A percentile compares a stretch with the other conserved stretches of the same genome.
Conservation (phyloP, 228 moss, liverwort and hornwort genomes). For the Sphagnum magellanicum region DNA sequence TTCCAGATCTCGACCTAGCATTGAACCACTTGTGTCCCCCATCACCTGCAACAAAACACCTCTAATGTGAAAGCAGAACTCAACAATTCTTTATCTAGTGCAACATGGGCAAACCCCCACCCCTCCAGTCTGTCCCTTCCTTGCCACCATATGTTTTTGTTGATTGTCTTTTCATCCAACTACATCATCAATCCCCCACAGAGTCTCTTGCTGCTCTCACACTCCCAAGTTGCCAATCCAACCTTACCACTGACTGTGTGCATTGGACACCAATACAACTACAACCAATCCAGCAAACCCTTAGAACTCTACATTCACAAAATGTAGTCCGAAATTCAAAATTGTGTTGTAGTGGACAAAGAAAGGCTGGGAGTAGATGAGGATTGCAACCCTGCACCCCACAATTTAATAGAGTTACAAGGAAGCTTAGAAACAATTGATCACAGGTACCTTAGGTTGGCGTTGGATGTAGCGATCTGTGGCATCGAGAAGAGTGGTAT, state of each 20-base stretch:
- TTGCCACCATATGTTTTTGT: neutral
- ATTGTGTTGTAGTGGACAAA: neutral
- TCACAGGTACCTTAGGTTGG: constrained; percentile 77
- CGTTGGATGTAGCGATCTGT: constrained; percentile 83
- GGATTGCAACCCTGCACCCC: neutral
- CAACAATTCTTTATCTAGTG: neutral
- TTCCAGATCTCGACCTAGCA: constrained; percentile 94
- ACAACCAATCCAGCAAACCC: neutral
- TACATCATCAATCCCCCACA: neutral
- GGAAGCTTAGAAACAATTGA: neutral
- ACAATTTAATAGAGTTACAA: too few relatives aligned
- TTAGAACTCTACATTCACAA: neutral
- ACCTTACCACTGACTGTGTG: neutral
- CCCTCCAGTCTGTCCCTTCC: neutral
- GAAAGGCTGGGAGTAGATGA: neutral
- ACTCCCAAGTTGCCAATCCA: too few relatives aligned
- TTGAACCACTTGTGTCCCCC: constrained; percentile 88
- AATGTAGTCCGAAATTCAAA: neutral
- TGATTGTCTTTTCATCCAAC: neutral
- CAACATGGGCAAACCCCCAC: neutral
- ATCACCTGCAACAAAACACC: constrained; percentile 31
- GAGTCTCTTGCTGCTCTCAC: neutral
- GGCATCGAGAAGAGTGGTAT: constrained; percentile 83
- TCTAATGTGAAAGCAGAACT: neutral
- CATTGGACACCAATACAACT: neutral